Evolutionary conservation across 2,329 filamentous ascomycete genomes (phyloP), one percentile per base, ranked within the genome.

Genomic region (Epichloe elymi): DNA sequence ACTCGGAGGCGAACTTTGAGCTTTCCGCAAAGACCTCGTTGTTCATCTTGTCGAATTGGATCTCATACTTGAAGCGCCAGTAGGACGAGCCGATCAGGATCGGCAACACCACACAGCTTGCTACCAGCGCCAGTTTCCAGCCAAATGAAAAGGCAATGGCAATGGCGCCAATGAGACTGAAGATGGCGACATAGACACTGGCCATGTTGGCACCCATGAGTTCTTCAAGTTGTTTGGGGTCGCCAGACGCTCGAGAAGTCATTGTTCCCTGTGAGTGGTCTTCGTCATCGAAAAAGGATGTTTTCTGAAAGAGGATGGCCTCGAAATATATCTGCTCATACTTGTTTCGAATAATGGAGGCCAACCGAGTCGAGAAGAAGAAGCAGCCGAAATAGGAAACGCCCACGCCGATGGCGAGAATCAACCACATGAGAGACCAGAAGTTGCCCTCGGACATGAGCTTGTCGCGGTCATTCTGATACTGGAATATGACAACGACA

Each of bases 101-200:
- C 0, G 77, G 77, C 50, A 78, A 64, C 5, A 76, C 75, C 8
- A 85, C 78, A 57, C 80, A 84, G 8, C 81, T 68, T 0, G 78
- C 75, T 0, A 90, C 81, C 0, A 88, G 67, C 0, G 82, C 79
- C 8, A 91, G 71, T 62, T 88, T 90, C 86, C 86, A 90, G 1
- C 83, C 83, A 61, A 84, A 88, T 4, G 75, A 70, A 58, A 87
- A 88, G 1, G 23, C 23, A 23, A 23, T 23, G 23, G 23, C 6
- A 23, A 23, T 23, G 23, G 23, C 23, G 23, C 23, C 23, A 23
- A 23, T 6, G 23, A 23, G 23, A 23, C 23, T 23, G 23, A 23
- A 23, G 5, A 23, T 23, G 23, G 23, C 23, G 23, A 23, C 23
- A 23, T 2, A 23, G 23, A 23, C 23, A 23, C 23, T 23, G 23